phyloP scores from a whole-genome alignment of 495 filamentous ascomycete genomes.

The Penicillium antarcticum region DNA sequence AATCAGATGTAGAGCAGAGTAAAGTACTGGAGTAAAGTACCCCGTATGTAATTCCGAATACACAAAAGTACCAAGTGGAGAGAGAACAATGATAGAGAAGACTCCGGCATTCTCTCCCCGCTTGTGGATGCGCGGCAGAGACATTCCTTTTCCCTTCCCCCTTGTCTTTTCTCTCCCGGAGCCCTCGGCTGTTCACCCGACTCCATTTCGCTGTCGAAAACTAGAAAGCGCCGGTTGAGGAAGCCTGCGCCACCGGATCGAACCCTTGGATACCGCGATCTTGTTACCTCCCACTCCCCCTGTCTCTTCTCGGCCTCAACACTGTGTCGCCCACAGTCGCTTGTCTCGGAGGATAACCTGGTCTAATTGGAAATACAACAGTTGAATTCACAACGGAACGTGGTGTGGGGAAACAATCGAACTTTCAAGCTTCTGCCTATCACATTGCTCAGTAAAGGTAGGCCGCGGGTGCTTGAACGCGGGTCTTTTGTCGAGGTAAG shows the following conservation, averaged over 20 bases:
- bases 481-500: background rate
- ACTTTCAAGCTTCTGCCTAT: slow-evolving; percentile 12
- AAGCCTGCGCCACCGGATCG: background rate
- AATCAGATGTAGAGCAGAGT: background rate
- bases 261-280: slow-evolving; percentile 2
- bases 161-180: slow-evolving; percentile 1
- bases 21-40: too few relatives aligned
- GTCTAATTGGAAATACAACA: slow-evolving; percentile 25
- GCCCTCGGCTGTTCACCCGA: background rate
- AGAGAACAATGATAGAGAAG: background rate
- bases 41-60: background rate
- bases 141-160: background rate
- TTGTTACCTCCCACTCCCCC: background rate
- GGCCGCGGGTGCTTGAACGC: background rate
- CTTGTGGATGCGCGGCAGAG: slow-evolving; percentile 18
- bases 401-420: slow-evolving; percentile 26
- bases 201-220: too few relatives aligned
- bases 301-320: background rate
- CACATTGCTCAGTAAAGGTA: slow-evolving; percentile 5
- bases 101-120: slow-evolving; percentile 10
- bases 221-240: too few relatives aligned
- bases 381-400: slow-evolving; percentile 23
- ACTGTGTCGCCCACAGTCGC: slow-evolving; percentile 4
- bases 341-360: slow-evolving; percentile 25
- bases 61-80: background rate